Conservation (phyloP, 306 rosid species). For the Fagus sylvatica region DNA sequence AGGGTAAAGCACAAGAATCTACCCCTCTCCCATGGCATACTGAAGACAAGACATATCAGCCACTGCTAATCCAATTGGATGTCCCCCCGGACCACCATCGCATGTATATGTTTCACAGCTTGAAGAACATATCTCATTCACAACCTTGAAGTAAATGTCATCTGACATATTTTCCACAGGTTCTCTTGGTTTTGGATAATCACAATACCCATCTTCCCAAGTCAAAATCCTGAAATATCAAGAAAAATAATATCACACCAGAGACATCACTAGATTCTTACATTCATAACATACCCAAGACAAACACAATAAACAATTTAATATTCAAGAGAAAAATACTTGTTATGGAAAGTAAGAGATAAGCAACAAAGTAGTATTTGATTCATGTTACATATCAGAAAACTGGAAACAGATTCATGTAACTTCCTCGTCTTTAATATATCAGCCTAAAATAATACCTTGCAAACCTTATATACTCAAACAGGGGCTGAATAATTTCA, state of each 20-base stretch:
- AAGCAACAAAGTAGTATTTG: constrained; percentile 10
- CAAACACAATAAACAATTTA: constrained; percentile 6
- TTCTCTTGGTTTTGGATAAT: constrained; percentile 44
- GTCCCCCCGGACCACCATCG: constrained; percentile 36
- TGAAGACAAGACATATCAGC: constrained; percentile 60
- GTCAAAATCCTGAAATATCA: constrained; percentile 64
- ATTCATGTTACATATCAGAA: not conserved
- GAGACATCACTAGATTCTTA: constrained; percentile 12
- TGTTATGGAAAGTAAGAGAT: constrained; percentile 3
- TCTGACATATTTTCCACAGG: constrained; percentile 31
- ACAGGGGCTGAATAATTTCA: not conserved
- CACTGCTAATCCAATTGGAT: constrained; percentile 49
- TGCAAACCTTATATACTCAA: not conserved
- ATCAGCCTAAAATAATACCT: not conserved
- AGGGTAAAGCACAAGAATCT: constrained; percentile 26
- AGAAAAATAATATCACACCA: constrained; percentile 23
- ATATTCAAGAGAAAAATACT: not conserved
- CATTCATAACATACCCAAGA: constrained; percentile 10
- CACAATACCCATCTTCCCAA: constrained; percentile 76
- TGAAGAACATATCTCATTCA: constrained; percentile 34
- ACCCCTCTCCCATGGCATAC: constrained; percentile 83
- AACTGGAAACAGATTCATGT: not conserved
- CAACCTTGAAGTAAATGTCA: constrained; percentile 32
- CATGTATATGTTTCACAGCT: constrained; percentile 26
- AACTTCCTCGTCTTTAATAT: not conserved